These are phyloP conservation scores for Tetrahymena thermophila DNA, from an alignment of 73 alveolate species.

Conservation along the genomic window DNA sequence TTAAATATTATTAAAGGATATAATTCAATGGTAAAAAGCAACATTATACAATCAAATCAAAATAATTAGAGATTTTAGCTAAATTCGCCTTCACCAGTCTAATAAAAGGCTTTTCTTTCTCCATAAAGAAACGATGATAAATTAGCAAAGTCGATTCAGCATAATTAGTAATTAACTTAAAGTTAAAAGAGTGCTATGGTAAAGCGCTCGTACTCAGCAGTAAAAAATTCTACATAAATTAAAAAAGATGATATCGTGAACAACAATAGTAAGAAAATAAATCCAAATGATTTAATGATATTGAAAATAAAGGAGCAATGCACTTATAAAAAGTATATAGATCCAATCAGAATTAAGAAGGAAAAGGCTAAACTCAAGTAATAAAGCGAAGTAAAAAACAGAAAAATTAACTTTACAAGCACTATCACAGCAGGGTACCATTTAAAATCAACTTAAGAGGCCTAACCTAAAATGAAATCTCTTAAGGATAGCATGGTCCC, in stretches of 20 bases:
- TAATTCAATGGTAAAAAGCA: not conserved
- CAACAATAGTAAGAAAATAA: not conserved
- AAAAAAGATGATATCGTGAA: not conserved
- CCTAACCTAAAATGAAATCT: not conserved
- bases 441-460: not conserved
- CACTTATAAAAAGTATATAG: not conserved
- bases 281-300: not conserved
- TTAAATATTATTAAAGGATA: not conserved
- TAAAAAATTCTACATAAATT: not conserved
- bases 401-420: not conserved
- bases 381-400: not conserved
- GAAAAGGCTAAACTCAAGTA: not conserved
- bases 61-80: not conserved
- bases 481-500: not conserved
- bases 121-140: not conserved
- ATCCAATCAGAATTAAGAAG: not conserved
- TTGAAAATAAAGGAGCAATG: not conserved
- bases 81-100: not conserved
- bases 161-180: not conserved
- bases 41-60: not conserved
- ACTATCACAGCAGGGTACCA: not conserved
- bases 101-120: not conserved
- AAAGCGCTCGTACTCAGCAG: not conserved
- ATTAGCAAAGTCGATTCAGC: not conserved
- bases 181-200: not conserved